Evolutionary conservation across 2,329 filamentous ascomycete genomes (phyloP).

Genomic region (Pezicula radicicola): DNA sequence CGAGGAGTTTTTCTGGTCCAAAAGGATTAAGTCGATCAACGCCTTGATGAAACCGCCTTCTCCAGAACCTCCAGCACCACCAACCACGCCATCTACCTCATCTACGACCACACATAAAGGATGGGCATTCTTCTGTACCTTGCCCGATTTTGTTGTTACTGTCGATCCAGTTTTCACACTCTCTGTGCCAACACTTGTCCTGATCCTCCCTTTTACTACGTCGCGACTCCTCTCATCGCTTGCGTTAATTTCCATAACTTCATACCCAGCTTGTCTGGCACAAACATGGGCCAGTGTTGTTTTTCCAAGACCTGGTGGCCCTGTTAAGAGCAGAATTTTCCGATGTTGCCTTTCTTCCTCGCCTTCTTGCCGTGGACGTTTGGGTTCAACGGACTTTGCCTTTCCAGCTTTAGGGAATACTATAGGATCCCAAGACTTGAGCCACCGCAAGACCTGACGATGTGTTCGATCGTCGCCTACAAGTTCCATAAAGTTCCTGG

Average conservation of each 20-base stretch:
- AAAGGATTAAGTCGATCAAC: constrained; percentile 80
- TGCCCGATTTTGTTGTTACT: constrained; percentile 49
- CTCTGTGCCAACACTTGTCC: constrained; percentile 89
- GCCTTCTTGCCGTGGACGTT: constrained; percentile 38
- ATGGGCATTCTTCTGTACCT: constrained; percentile 67
- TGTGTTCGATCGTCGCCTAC: constrained; percentile 95
- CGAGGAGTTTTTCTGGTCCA: constrained; percentile 77
- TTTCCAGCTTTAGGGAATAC: constrained; percentile 75
- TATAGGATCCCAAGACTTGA: constrained; percentile 89
- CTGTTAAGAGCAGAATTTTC: constrained; percentile 87
- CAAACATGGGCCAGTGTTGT: constrained; percentile 96
- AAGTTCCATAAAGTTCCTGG: constrained; percentile 85
- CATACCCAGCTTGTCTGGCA: constrained; percentile 91
- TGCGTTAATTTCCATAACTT: constrained; percentile 95
- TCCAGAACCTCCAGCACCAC: constrained; percentile 71
- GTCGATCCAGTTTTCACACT: constrained; percentile 74
- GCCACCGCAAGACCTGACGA: constrained; percentile 83
- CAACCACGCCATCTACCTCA: constrained; percentile 91
- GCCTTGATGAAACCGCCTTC: constrained; percentile 96
- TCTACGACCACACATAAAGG: constrained; percentile 94
- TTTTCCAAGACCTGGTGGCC: constrained; percentile 90
- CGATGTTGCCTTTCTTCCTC: constrained; percentile 75
- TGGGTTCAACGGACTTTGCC: constrained; percentile 44
- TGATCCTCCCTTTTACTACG: constrained; percentile 87
- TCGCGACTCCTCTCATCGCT: constrained; percentile 90